These are phyloP conservation scores for Coniella lustricola DNA, from an alignment of 2,329 filamentous ascomycete genomes.

Conservation along the genomic window DNA sequence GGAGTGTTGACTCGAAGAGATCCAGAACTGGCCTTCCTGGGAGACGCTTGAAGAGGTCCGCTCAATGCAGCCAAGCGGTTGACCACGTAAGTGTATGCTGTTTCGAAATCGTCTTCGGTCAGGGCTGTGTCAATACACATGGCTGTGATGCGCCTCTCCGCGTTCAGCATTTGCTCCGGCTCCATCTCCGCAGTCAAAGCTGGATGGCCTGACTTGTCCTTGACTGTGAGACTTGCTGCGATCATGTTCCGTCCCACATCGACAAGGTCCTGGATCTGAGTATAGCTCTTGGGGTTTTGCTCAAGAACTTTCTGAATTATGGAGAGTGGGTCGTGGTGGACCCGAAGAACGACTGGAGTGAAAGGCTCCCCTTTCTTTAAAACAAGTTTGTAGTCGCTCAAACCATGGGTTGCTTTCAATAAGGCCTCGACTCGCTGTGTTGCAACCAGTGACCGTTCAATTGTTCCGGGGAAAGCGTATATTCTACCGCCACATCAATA, in stretches of 20 bases:
- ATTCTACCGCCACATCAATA: slow-evolving; percentile 38
- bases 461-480: slow-evolving; percentile 53
- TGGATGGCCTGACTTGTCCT: slow-evolving; percentile 23
- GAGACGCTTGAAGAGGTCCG: slow-evolving; percentile 12
- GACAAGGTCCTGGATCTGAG: slow-evolving; percentile 65
- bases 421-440: slow-evolving; percentile 54
- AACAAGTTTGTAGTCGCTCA: slow-evolving; percentile 70
- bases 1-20: slow-evolving; percentile 14
- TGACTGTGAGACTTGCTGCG: slow-evolving; percentile 44
- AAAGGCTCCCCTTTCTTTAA: slow-evolving; percentile 76
- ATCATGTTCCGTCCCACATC: slow-evolving; percentile 63
- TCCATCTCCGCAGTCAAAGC: slow-evolving; percentile 22
- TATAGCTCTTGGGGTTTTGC: slow-evolving; percentile 69
- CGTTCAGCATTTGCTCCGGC: slow-evolving; percentile 27
- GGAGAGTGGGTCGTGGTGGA: slow-evolving; percentile 66
- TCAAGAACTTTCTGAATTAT: slow-evolving; percentile 67
- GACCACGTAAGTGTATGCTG: slow-evolving; percentile 76
- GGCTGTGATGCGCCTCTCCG: slow-evolving; percentile 62
- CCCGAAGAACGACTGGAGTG: slow-evolving; percentile 69
- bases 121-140: slow-evolving; percentile 73
- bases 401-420: slow-evolving; percentile 63
- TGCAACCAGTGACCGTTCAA: slow-evolving; percentile 44
- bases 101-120: slow-evolving; percentile 74
- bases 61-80: slow-evolving; percentile 50
- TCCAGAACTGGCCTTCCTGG: slow-evolving; percentile 21